Base-by-base conservation (phyloP, 202 grass and related monocot species). In the Schoenoplectus tabernaemontani region DNA sequence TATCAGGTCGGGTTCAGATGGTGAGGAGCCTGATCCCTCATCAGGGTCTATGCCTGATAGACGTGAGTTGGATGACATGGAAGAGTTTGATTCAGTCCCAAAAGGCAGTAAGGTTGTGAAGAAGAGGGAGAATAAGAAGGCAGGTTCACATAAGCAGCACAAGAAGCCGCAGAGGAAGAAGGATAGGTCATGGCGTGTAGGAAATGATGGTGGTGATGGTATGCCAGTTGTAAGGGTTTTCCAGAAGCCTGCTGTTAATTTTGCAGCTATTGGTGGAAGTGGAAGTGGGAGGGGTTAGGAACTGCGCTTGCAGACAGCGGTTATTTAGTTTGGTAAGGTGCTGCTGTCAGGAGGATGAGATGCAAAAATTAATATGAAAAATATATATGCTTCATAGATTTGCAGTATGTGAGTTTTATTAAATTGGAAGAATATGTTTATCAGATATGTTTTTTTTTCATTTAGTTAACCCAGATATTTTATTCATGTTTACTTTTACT, bases 121-220 rank as follows among this genome's bases (percentile, higher is more conserved):
- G 81, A 58, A 48, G 77, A 88, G 71, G 41, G 89, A 92, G 67
- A 87, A 92, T 66, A 83, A 81, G 75, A 85, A 90, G 67, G 78
- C 79, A 50, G 75, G 48, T 2, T 81, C 89, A 12, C 74, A 89
- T 28, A 98, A 92, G 76, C 87, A 89, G 1, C 95, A 89, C 53
- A 92, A 87, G 87, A 94, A 94, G 23, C 87, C 91, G 59, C 91
- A 93, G 83, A 78, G 83, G 64, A 97, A 97, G 86, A 93, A 94
- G 86, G 94, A 97, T 82, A 84, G 91, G 19, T 83, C 91, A 13
- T 94, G 94, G 91, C 91, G 91, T 57, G 91, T 93, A 0, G 81
- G 91, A 63, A 89, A 90, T 3, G 86, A 90, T 44, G 86, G 84
- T 7, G 86, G 81, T 0, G 95, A 97, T 32, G 95, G 95, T 23